Evolutionary conservation across 306 rosid species (phyloP), one percentile per base, ranked within the genome.

Genomic region (Datisca glomerata): DNA sequence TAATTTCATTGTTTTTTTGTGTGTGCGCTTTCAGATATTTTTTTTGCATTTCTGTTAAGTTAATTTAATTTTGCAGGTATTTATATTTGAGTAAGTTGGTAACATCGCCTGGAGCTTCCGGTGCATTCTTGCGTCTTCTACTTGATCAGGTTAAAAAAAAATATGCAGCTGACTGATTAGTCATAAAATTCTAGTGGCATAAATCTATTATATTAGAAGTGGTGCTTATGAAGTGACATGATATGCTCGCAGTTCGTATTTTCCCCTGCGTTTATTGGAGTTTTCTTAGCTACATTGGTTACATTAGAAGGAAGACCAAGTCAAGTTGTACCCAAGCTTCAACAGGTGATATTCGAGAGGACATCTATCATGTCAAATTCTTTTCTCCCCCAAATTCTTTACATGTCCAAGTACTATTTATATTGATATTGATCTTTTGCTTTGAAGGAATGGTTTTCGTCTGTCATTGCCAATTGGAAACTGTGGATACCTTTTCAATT

Each of bases 401-500:
- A 47, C 12, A 35, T 55, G 7, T 64, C 58, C 34, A 57, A 53
- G 33, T 28, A 3, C 21, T 31, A n/a, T n/a, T n/a, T n/a, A n/a
- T n/a, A n/a, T 17, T 18, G 4, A 38, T 53, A 8, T 31, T 7
- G 37, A 52, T 14, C 11, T 49, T 57, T 49, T 51, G 34, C 53
- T 65, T 64, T 49, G 56, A 20, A 89, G 93, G 98, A 84, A 69
- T 89, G 95, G 98, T 72, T 84, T 72, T 74, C 93, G 49, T 57
- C 81, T 55, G 84, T 84, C 50, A 19, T 84, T 42, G 98, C 80
- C 41, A 89, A 89, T 64, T 89, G 98, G 98, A 73, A 80, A 53
- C 72, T 89, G 18, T 89, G 98, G 98, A 80, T 89, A 65, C 98
- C 95, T 58, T 89, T 89, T 60, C 98, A 89, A 36, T 89, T 89